Evolutionary conservation across 306 rosid genomes (phyloP), one percentile per base, ranked within the genome.

Genomic region (Begonia loranthoides): DNA sequence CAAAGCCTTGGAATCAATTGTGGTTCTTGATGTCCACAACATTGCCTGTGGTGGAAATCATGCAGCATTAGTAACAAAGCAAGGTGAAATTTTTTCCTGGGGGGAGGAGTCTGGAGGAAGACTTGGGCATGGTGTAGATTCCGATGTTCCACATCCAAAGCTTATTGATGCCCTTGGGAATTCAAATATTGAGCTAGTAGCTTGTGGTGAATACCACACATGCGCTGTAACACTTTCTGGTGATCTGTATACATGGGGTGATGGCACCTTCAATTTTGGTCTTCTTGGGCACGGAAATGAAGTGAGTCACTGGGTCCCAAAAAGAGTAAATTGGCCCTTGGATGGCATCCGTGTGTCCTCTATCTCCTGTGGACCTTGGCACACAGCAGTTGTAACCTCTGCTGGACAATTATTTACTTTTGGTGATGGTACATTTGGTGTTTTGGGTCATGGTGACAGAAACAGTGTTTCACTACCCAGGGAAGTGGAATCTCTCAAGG

Each of bases 271-370:
- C 73, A 90, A 86, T 73, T 90, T 69, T 73, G 94, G 99, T 54
- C 86, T 90, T 65, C 80, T 90, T 55, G 99, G 99, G 47, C 99
- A 90, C 56, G 95, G 95, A 65, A 90, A 86, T 76, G 92, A 80
- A 78, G 99, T 86, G 60, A 90, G 99, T 61, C 99, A 86, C 68
- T 90, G 99, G 99, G 87, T 90, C 60, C 99, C 99, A 17, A 90
- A 80, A 73, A 83, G 82, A 70, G 95, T 90, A 56, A 86, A 70
- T 70, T 95, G 95, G 46, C 95, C 99, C 66, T 67, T 90, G 72
- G 95, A 86, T 70, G 99, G 95, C 57, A 75, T 90, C 63, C 99
- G 82, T 65, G 86, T 90, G 64, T 90, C 99, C 47, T 85, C 77
- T 56, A 74, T 90, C 69, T 82, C 99, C 52, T 90, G 99, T 71